phyloP scores from a whole-genome alignment of 805 yeast genomes.

The Cyberlindnera euphorbiae region DNA sequence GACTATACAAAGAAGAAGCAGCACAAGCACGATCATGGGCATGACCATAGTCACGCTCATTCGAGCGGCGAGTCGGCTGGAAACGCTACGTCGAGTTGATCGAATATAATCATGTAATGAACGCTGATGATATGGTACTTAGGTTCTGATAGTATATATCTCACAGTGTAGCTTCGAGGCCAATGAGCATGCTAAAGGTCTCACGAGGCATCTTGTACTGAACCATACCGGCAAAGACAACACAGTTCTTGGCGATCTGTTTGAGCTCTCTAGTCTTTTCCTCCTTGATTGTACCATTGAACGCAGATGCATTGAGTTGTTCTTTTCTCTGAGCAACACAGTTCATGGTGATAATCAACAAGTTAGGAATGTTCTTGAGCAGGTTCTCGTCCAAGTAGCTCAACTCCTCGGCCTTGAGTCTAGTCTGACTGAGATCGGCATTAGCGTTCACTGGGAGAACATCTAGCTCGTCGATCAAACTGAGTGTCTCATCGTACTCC shows the following conservation, averaged over 20 bases:
- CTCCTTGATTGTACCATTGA: conserved; percentile 43
- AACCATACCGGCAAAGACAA: conserved; percentile 93
- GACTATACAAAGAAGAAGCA: conserved; percentile 36
- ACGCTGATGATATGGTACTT: no score
- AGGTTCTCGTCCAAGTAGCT: conserved; percentile 61
- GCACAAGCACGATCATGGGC: conserved; percentile 11
- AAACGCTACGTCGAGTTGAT: no score
- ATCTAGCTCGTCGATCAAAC: conserved; percentile 51
- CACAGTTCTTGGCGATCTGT: conserved; percentile 75
- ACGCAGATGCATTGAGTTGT: conserved; percentile 32
- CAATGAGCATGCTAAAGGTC: conserved; percentile 65
- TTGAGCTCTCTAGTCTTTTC: conserved; percentile 52
- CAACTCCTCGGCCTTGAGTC: conserved; percentile 67
- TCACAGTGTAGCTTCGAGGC: conserved; percentile 46
- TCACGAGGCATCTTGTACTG: conserved; percentile 89
- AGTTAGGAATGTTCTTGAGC: conserved; percentile 72
- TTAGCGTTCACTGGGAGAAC: conserved; percentile 55
- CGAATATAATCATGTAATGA: not conserved
- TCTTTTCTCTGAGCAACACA: conserved; percentile 57
- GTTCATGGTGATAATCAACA: conserved; percentile 78
- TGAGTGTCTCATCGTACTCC: conserved; percentile 56
- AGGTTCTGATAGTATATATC: not conserved
- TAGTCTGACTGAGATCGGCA: conserved; percentile 34
- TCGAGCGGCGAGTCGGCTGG: no score
- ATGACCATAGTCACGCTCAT: not conserved